Evolutionary conservation across 306 rosid genomes (phyloP).

Genomic region (Potentilla sterilis): DNA sequence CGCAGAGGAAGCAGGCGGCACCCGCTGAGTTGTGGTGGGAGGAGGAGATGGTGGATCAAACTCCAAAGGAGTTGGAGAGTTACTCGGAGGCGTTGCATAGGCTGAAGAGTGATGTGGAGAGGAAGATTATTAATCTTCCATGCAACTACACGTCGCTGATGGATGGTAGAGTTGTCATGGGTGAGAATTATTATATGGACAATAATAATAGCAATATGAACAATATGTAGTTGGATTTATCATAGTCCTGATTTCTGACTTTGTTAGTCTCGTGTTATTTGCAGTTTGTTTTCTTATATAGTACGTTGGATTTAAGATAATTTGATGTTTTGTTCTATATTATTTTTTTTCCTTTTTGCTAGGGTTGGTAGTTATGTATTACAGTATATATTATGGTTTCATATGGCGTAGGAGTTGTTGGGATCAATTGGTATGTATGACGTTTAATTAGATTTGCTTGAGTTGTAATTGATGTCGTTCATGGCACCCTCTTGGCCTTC

Average conservation of each 20-base stretch:
- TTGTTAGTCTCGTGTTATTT: neutral
- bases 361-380: too few relatives aligned
- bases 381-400: too few relatives aligned
- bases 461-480: too few relatives aligned
- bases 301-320: too few relatives aligned
- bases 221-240: neutral
- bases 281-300: neutral
- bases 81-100: neutral
- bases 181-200: neutral
- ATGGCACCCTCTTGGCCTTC: too few relatives aligned
- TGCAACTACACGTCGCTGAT: neutral
- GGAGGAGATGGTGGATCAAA: neutral
- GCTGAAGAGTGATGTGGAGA: neutral
- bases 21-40: conserved; percentile 15
- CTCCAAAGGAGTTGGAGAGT: neutral
- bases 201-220: neutral
- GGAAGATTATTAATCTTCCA: neutral
- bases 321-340: too few relatives aligned
- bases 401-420: too few relatives aligned
- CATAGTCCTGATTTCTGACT: neutral
- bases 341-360: too few relatives aligned
- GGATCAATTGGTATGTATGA: too few relatives aligned
- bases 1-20: neutral
- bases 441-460: too few relatives aligned
- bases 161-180: neutral